Conservation (phyloP, 1,284 basidiomycete species). For the Ganoderma multipileum region DNA sequence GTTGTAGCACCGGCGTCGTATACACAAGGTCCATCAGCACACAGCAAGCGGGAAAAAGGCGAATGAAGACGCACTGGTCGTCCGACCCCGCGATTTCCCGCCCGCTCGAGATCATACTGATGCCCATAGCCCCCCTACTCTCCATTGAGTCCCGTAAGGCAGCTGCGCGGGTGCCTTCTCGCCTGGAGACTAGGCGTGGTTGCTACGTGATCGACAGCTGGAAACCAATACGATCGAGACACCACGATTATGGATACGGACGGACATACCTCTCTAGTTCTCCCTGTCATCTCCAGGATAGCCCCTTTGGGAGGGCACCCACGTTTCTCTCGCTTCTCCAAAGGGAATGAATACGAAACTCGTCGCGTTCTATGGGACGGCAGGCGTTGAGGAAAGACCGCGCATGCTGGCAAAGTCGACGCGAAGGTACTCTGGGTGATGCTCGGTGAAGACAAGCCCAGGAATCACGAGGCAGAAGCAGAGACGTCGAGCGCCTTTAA, state of each 20-base stretch:
- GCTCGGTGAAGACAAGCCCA: background rate
- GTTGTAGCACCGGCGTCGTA: slow-evolving; percentile 47
- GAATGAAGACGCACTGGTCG: slow-evolving; percentile 74
- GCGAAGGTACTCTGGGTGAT: slow-evolving; percentile 27
- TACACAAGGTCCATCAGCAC: slow-evolving; percentile 12
- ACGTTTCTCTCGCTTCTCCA: slow-evolving; percentile 31
- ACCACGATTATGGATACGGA: background rate
- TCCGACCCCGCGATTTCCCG: slow-evolving; percentile 61
- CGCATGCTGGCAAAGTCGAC: slow-evolving; percentile 26
- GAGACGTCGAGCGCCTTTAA: background rate
- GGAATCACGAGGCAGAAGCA: background rate
- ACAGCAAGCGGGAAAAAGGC: slow-evolving; percentile 3
- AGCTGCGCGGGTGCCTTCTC: slow-evolving; percentile 63
- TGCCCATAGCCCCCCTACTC: slow-evolving; percentile 92
- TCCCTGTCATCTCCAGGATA: slow-evolving; percentile 63
- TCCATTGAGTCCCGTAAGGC: slow-evolving; percentile 83
- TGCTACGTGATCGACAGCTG: slow-evolving; percentile 54
- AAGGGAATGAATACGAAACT: slow-evolving; percentile 30
- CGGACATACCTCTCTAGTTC: slow-evolving; percentile 69
- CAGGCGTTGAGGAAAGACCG: slow-evolving; percentile 32
- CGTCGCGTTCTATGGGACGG: slow-evolving; percentile 31
- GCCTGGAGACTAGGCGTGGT: slow-evolving; percentile 64
- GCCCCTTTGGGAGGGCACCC: slow-evolving; percentile 36
- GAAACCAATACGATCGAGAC: background rate
- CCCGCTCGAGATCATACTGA: slow-evolving; percentile 88